Evolutionary conservation across 768 basidiomycete species (phyloP), one percentile per base, ranked within the genome.

Genomic region (Amanita jacksonii): DNA sequence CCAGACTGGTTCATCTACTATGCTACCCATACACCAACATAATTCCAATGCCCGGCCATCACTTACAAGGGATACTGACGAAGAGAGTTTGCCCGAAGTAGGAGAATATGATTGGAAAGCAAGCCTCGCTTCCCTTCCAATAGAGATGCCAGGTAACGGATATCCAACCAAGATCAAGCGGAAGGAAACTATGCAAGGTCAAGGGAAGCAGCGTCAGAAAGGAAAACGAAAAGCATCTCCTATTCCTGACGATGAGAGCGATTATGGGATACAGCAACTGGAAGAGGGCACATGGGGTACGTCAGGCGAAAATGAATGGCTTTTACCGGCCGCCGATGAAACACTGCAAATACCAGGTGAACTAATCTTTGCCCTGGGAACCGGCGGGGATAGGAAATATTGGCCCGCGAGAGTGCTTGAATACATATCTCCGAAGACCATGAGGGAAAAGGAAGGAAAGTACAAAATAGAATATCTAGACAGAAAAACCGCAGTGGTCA

Each of bases 331-430:
- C 12, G 59, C 66, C 2, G 78, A 84, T 49, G 60, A 61, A 3
- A 57, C 64, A 0, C 64, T 82, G 18, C 59, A 70, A 12, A 74
- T 85, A 28, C 83, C 82, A 2, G 85, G 82, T 2, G 85, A 87
- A 56, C 58, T 78, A 1, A 62, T 86, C 2, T 64, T 86, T 9
- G 79, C 79, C 5, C 56, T 64, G 18, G 72, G 69, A 2, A 59
- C 59, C 43, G 54, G 51, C 16, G 53, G 51, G n/a, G 56, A 56
- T 5, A 49, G 52, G 4, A 51, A 57, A 12, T 80, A 79, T 52
- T 89, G 85, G 85, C 83, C 85, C 2, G 85, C 79, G 1, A 64
- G 64, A 54, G 61, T 88, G 31, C 52, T 78, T 8, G 62, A 52
- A 0, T 84, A 79, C 51, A 45, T 74, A 18, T 65, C 68, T 9